A percentile compares a stretch with the other conserved stretches of the same genome.
Evolutionary conservation across 2,329 filamentous ascomycete species (phyloP).

Genomic region (Phyllosticta citrichinensis): DNA sequence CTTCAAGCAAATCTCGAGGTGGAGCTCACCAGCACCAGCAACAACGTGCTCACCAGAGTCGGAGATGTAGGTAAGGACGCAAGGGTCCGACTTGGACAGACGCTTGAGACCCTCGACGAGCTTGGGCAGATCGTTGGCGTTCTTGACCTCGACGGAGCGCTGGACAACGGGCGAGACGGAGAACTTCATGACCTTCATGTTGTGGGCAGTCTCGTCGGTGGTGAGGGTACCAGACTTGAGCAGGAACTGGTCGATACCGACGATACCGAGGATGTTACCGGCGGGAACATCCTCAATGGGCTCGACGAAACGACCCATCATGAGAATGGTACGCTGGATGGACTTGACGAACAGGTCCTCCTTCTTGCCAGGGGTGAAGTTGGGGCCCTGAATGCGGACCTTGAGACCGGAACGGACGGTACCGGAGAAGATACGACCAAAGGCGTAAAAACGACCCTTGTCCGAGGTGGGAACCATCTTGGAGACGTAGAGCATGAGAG

Average conservation of each 20-base stretch:
- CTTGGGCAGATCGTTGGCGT: conserved; percentile 98
- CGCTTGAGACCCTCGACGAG: conserved; percentile 99
- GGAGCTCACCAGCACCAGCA: conserved; percentile 97
- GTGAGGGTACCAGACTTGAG: conserved; percentile 99
- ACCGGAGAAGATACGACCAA: conserved; percentile 99
- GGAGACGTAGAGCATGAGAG: conserved; percentile 99
- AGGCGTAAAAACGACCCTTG: conserved; percentile 99
- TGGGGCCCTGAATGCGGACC: conserved; percentile 99
- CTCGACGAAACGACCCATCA: conserved; percentile 99
- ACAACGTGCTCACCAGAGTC: conserved; percentile 98
- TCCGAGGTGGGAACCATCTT: conserved; percentile 99
- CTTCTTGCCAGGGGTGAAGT: conserved; percentile 98
- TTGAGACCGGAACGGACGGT: conserved; percentile 96
- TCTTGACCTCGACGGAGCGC: conserved; percentile 99
- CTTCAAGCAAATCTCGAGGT: conserved; percentile 99
- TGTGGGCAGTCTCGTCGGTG: conserved; percentile 95
- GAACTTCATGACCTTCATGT: conserved; percentile 99
- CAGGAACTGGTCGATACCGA: conserved; percentile 99
- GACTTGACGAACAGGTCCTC: conserved; percentile 99
- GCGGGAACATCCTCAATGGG: conserved; percentile 98
- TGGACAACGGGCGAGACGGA: conserved; percentile 98
- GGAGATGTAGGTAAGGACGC: conserved; percentile 81
- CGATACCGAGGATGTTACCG: conserved; percentile 98
- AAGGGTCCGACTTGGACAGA: conserved; percentile 99
- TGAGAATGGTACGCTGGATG: conserved; percentile 98